phyloP scores from a whole-genome alignment of 495 filamentous ascomycete species.

The Neurospora sp. region DNA sequence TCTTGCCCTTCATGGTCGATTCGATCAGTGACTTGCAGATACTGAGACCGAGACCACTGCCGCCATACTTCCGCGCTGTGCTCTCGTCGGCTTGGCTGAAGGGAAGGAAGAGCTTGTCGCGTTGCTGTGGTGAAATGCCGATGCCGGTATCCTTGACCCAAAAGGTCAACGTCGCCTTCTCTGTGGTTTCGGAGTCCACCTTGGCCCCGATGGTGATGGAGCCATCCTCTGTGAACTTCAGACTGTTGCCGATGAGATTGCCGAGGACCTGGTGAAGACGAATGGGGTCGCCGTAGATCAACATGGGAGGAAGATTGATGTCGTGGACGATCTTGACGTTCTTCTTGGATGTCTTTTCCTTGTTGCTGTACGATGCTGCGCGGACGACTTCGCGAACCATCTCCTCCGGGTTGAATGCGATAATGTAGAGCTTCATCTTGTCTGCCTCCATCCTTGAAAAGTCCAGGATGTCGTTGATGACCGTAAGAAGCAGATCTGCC shows the following conservation, averaged over 20 bases:
- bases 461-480: conserved; percentile 92
- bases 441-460: conserved; percentile 91
- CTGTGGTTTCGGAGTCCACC: conserved; percentile 57
- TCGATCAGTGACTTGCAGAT: conserved; percentile 95
- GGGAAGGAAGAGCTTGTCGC: conserved; percentile 75
- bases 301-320: conserved; percentile 61
- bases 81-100: conserved; percentile 87
- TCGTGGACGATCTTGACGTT: conserved; percentile 57
- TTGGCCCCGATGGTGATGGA: conserved; percentile 69
- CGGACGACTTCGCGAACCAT: conserved; percentile 83
- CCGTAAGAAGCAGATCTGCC: conserved; percentile 78
- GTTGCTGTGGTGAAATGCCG: conserved; percentile 72
- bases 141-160: conserved; percentile 88
- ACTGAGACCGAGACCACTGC: conserved; percentile 79
- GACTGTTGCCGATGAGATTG: conserved; percentile 84
- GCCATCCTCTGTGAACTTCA: conserved; percentile 86
- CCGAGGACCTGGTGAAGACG: conserved; percentile 87
- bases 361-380: conserved; percentile 74
- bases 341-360: conserved; percentile 55
- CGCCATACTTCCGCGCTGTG: conserved; percentile 79
- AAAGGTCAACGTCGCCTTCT: conserved; percentile 63
- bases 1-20: conserved; percentile 76
- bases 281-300: conserved; percentile 86
- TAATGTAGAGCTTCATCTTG: conserved; percentile 87
- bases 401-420: conserved; percentile 73